phyloP scores from a whole-genome alignment of 1,284 basidiomycete genomes.

The Sporisorium iseilematis-ciliati region DNA sequence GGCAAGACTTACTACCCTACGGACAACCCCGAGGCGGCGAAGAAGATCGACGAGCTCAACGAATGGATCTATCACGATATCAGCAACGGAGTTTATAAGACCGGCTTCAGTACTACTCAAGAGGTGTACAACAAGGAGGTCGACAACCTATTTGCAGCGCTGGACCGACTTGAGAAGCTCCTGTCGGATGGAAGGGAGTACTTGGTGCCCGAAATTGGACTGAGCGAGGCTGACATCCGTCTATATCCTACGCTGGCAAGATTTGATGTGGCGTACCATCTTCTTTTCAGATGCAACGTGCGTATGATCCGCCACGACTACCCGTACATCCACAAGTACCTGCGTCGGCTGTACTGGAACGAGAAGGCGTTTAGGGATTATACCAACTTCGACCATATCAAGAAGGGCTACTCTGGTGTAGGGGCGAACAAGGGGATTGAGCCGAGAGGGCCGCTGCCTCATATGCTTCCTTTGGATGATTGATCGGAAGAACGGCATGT shows the following conservation, averaged over 20 bases:
- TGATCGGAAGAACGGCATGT: too few relatives aligned
- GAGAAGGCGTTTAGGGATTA: slow-evolving; percentile 85
- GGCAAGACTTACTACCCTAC: slow-evolving; percentile 75
- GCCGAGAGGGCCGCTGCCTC: slow-evolving; percentile 47
- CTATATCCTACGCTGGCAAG: slow-evolving; percentile 89
- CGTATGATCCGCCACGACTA: slow-evolving; percentile 52
- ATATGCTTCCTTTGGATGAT: slow-evolving; percentile 34
- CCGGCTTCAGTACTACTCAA: slow-evolving; percentile 81
- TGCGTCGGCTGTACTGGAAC: slow-evolving; percentile 90
- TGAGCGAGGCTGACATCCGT: slow-evolving; percentile 89
- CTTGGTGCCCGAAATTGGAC: slow-evolving; percentile 78
- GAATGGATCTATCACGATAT: slow-evolving; percentile 76
- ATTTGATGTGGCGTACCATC: slow-evolving; percentile 82
- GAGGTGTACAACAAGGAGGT: slow-evolving; percentile 84
- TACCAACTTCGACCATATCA: slow-evolving; percentile 79
- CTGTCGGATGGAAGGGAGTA: slow-evolving; percentile 81
- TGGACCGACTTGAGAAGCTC: slow-evolving; percentile 84
- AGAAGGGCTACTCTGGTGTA: slow-evolving; percentile 43
- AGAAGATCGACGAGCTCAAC: slow-evolving; percentile 83
- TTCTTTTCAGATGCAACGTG: slow-evolving; percentile 88
- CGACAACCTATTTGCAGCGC: slow-evolving; percentile 75
- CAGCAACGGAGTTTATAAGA: slow-evolving; percentile 78
- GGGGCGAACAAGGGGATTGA: slow-evolving; percentile 35
- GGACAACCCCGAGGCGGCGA: slow-evolving; percentile 14
- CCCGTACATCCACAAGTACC: slow-evolving; percentile 71